Base-by-base conservation (phyloP, 306 rosid species). In the Arachis stenosperma region DNA sequence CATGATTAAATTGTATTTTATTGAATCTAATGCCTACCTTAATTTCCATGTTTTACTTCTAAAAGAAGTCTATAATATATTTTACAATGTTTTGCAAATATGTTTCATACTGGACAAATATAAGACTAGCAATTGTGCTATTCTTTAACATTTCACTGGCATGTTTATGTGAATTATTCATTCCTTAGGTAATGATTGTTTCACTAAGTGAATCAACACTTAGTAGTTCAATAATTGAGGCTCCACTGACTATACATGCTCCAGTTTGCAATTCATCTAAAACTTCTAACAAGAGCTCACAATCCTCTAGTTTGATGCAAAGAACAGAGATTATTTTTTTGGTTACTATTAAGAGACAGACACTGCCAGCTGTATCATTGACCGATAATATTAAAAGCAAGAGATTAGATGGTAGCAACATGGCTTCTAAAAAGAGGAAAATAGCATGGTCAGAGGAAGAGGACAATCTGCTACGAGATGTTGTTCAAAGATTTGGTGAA, bases 371-470 rank as follows among this genome's bases (percentile, higher is more conserved):
- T 60, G 56, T 46, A 69, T 10, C 86, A 69, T 79, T 84, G 69
- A 27, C 77, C 1, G 93, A 94, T 67, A 84, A 79, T 74, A 37
- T 76, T 59, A 93, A 89, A 73, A 60, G 80, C 51, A 90, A 82
- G 75, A 91, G 84, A 71, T 36, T 66, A 50, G 62, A 77, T 14
- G 67, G 81, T 75, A 76, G 78, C 65, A 81, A 39, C 63, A 30
- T 79, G 46, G 70, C 83, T 65, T 69, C 81, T 44, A 86, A 85
- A 84, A 89, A 84, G 82, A 91, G 70, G 84, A 84, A 93, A 79
- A 91, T 86, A 65, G 84, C 87, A 53, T 94, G 99, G 99, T 84
- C 96, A 13, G 96, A 88, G 74, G 96, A 89, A 63, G 98, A 95
- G 79, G 99, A 95, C 86, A 74, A 72, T 73, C 86, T 76, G 66